A percentile compares a stretch with the other conserved stretches of the same genome.
Conservation (phyloP, 352 stramenopile species). For the Poterioochromonas sp. region DNA sequence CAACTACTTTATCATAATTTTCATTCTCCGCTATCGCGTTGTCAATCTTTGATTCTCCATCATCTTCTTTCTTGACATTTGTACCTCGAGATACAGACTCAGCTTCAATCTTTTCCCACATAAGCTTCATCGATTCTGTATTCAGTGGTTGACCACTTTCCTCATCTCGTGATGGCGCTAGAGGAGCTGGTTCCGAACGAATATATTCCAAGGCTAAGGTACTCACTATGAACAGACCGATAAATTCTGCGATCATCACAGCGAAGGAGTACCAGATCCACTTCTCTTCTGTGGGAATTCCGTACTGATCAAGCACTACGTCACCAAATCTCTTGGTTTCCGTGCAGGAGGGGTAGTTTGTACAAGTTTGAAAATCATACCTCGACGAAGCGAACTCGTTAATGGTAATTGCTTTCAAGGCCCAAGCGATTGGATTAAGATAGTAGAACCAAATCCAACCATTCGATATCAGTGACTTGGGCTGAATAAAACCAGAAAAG, state of each 20-base stretch:
- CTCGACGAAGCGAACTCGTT: slow-evolving; percentile 14
- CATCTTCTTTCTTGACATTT: no score
- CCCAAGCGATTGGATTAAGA: slow-evolving; percentile 49
- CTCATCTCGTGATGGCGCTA: background rate
- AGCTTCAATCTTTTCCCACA: no score
- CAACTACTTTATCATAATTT: no score
- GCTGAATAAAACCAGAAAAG: slow-evolving; percentile 57
- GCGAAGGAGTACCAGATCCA: background rate
- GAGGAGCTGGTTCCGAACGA: background rate
- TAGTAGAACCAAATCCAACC: no score
- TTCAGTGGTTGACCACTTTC: no score
- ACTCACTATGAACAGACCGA: background rate
- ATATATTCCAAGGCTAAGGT: background rate
- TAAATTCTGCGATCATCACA: background rate
- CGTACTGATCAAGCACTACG: no score
- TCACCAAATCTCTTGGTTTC: slow-evolving; percentile 26
- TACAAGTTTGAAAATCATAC: slow-evolving; percentile 43
- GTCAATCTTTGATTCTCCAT: no score
- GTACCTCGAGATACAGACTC: no score
- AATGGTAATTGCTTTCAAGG: background rate
- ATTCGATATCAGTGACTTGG: no score
- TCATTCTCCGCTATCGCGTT: no score
- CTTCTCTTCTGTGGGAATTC: background rate
- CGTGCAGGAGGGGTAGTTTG: slow-evolving; percentile 39
- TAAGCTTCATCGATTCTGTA: no score